Evolutionary conservation across 2,329 filamentous ascomycete species (phyloP), one percentile per base, ranked within the genome.

Genomic region (Neoscytalidium dimidiatum): DNA sequence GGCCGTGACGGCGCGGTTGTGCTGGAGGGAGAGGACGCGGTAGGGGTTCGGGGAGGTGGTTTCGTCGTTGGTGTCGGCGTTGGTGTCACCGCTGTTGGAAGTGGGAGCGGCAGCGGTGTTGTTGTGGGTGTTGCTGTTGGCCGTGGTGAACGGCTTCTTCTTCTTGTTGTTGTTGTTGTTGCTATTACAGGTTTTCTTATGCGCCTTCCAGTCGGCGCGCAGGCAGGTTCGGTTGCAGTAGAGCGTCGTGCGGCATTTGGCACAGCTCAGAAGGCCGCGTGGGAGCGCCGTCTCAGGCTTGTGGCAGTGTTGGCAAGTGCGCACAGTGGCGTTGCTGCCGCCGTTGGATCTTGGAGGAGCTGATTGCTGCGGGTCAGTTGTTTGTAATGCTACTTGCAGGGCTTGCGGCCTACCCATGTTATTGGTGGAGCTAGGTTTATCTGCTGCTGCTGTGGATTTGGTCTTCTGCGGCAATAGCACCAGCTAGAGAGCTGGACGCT

Each of bases 191-290:
- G 73, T 71, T 66, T 78, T 79, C 71, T 80, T 80, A 69, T 80
- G 78, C 46, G 71, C 67, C 64, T 79, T 79, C 67, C 73, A 71
- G 38, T 75, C 69, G 23, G 74, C 73, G 67, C 79, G 79, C 64
- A 77, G 77, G 70, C 77, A 80, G 31, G 79, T 76, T 23, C 78
- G 76, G 7, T 71, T 74, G 69, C 78, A 80, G 68, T 80, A 80
- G 6, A 67, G 62, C 14, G 75, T 72, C 61, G 72, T 77, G 65
- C 79, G 75, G 67, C 78, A 80, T 64, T 76, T 75, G 19, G 70
- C 73, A 68, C 78, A 80, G 33, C 29, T 17, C 13, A 14, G n/a
- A 26, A 49, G 46, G 3, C 23, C 13, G 26, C 26, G 26, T 1
- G 26, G 3, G 46, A 49, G 46, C 21, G 14, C 46, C 23, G 14